These are phyloP conservation scores for Peniophora sp. DNA, from an alignment of 1,284 basidiomycete genomes.

Conservation along the genomic window DNA sequence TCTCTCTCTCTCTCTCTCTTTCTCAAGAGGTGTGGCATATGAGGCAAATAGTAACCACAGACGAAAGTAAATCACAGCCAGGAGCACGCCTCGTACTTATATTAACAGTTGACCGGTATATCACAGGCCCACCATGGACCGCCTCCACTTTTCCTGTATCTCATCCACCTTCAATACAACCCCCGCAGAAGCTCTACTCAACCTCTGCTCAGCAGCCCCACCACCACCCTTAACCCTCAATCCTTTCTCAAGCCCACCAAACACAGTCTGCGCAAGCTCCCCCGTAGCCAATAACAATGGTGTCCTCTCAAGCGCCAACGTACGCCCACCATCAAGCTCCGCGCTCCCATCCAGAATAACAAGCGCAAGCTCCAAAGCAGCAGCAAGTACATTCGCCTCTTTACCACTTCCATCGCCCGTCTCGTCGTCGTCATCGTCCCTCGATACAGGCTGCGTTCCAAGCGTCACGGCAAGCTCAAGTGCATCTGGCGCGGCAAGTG, in stretches of 20 bases:
- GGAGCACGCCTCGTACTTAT: too few relatives aligned
- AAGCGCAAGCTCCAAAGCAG: conserved; percentile 72
- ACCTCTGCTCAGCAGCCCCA: conserved; percentile 49
- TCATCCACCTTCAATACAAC: conserved; percentile 77
- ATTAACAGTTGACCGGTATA: too few relatives aligned
- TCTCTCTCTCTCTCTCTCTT: too few relatives aligned
- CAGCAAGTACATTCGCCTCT: conserved; percentile 66
- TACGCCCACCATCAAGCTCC: conserved; percentile 70
- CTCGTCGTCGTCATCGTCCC: conserved; percentile 31
- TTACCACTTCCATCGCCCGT: conserved; percentile 24
- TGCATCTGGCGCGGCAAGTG: conserved; percentile 71
- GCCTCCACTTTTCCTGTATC: conserved; percentile 66
- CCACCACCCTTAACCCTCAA: conserved; percentile 54
- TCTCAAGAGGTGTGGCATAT: too few relatives aligned
- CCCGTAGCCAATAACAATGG: conserved; percentile 63
- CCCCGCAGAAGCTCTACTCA: conserved; percentile 69
- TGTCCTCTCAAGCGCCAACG: conserved; percentile 70
- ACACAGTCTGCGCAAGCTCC: conserved; percentile 76
- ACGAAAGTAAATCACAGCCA: too few relatives aligned
- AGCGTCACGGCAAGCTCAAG: conserved; percentile 78
- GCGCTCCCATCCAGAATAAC: conserved; percentile 69
- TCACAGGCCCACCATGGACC: conserved; percentile 50
- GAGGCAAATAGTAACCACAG: too few relatives aligned
- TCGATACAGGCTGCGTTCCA: conserved; percentile 58
- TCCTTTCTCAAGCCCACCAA: conserved; percentile 61